phyloP scores from a whole-genome alignment of 345 rosid species.

The Sisymbrium irio region DNA sequence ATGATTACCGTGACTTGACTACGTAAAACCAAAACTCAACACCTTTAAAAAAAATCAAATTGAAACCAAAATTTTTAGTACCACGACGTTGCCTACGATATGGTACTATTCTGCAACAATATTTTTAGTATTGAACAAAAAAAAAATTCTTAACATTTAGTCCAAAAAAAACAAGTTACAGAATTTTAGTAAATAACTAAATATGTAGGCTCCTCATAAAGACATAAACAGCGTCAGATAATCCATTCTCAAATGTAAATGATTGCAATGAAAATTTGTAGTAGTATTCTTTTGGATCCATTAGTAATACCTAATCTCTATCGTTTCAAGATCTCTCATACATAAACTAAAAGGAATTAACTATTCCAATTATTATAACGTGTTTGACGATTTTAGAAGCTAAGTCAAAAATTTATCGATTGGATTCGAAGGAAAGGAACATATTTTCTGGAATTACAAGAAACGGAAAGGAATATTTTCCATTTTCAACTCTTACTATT shows the following conservation, averaged over 20 bases:
- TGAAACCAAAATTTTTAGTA: too few species aligned
- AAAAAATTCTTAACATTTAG: too few species aligned
- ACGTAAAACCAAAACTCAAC: too few species aligned
- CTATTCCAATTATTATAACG: neutral
- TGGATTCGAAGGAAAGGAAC: conserved; percentile 33
- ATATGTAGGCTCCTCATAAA: too few species aligned
- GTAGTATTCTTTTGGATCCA: neutral
- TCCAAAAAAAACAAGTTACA: too few species aligned
- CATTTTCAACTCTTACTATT: conserved; percentile 11
- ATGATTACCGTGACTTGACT: too few species aligned
- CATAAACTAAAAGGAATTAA: neutral
- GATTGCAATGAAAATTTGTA: neutral
- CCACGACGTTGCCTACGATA: too few species aligned
- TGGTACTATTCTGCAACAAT: too few species aligned
- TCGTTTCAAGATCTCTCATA: conserved; percentile 1
- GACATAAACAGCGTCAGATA: too few species aligned
- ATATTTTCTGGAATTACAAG: conserved; percentile 25
- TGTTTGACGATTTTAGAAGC: conserved; percentile 20
- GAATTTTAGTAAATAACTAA: too few species aligned
- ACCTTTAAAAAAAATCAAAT: too few species aligned
- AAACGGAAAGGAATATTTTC: conserved; percentile 29
- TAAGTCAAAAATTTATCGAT: conserved; percentile 3
- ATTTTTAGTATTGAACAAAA: too few species aligned
- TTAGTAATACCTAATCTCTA: neutral
- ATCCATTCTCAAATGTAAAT: neutral